Conservation (phyloP, 2,329 filamentous ascomycete genomes). For the Leptodontidium sp. region DNA sequence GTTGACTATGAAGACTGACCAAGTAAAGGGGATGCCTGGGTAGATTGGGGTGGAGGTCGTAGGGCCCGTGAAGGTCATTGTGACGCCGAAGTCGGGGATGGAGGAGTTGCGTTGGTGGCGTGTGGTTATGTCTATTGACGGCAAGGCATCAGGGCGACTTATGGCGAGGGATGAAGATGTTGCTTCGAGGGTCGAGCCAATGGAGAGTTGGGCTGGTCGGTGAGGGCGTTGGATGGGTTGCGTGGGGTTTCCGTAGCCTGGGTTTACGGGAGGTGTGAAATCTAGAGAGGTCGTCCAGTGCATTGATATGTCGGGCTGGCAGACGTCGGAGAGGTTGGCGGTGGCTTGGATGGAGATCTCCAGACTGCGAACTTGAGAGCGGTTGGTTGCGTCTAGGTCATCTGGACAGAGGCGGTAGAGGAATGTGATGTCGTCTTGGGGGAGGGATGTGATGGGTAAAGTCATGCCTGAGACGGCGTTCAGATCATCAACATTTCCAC, state of each 20-base stretch:
- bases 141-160: constrained; percentile 66
- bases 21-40: constrained; percentile 73
- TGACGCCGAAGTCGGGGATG: constrained; percentile 72
- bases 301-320: constrained; percentile 69
- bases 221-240: constrained; percentile 68
- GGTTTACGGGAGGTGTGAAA: constrained; percentile 71
- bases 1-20: constrained; percentile 81
- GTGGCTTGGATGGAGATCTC: constrained; percentile 68
- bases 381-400: constrained; percentile 49
- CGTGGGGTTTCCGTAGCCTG: constrained; percentile 64
- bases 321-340: constrained; percentile 63
- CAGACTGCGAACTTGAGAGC: constrained; percentile 60
- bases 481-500: constrained; percentile 66
- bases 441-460: constrained; percentile 68
- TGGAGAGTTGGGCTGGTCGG: constrained; percentile 70
- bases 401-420: constrained; percentile 71
- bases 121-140: constrained; percentile 62
- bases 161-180: constrained; percentile 63
- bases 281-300: constrained; percentile 74
- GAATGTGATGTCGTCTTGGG: constrained; percentile 79
- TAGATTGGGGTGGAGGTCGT: constrained; percentile 63
- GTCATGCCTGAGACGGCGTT: constrained; percentile 56
- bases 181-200: constrained; percentile 60
- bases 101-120: constrained; percentile 52
- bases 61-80: constrained; percentile 76